Evolutionary conservation across 768 basidiomycete species (phyloP), one percentile per base, ranked within the genome.

Genomic region (Lactifluus volemus): DNA sequence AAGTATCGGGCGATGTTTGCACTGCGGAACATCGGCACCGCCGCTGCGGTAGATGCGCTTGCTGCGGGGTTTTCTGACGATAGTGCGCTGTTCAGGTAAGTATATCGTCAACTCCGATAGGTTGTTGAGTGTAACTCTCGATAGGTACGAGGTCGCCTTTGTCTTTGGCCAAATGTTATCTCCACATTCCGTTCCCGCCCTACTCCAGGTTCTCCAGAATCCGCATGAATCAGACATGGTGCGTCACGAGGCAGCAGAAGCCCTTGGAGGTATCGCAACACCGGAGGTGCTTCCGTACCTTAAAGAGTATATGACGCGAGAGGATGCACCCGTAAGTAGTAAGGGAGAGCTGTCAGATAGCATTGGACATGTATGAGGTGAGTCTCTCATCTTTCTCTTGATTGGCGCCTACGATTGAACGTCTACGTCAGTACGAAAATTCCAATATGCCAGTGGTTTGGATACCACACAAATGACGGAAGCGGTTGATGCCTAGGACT

Each of bases 1-100:
- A n/a, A n/a, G n/a, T n/a, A 99, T 71, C 85, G 97, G 10, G 96
- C 97, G 49, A 98, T 99, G 97, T 99, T 99, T 71, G 88, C 93
- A 1, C 80, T 99, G 49, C 84, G 97, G 41, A 97, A 99, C 71
- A 89, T 94, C n/a, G 89, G 90, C 38, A 86, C 88, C 1, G 79
- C 84, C 17, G 81, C 80, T 3, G 95, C 95, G 2, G 89, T 99
- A 5, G 84, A 92, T 63, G 94, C 95, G 6, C 85, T 99, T 30
- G 91, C 94, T 0, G 82, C 84, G 45, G 97, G 97, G 2, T 98
- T 99, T 73, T 73, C 77, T 2, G 96, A 99, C 65, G 84, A 85
- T 54, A 92, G 88, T 65, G 92, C 88, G 2, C 77, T 98, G 25
- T 98, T 99, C 85, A 92, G 94, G 92, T 95, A 63, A 67, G 84